These are phyloP conservation scores for Murraya koenigii DNA, from an alignment of 345 rosid species.

Conservation along the genomic window DNA sequence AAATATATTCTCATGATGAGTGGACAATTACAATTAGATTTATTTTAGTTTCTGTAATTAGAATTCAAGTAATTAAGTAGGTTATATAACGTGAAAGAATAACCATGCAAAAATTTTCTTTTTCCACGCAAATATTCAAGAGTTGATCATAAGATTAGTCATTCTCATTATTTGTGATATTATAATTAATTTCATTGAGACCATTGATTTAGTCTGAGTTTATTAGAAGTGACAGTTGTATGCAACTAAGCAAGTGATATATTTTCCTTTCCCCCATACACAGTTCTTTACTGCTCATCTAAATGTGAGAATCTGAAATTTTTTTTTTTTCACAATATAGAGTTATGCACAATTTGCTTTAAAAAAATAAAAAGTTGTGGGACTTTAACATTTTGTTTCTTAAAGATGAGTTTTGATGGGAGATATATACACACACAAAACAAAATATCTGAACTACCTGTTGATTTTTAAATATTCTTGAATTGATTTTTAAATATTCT, in stretches of 20 bases:
- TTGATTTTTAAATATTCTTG: background rate
- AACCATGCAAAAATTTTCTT: background rate
- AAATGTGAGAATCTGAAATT: background rate
- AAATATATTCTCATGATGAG: no score
- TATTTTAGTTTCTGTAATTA: background rate
- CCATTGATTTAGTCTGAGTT: background rate
- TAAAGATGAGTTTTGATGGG: background rate
- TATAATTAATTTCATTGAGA: no score
- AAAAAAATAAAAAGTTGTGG: background rate
- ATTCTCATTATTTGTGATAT: background rate
- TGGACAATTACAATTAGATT: no score
- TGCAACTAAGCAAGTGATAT: background rate
- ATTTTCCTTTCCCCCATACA: background rate
- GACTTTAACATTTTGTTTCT: background rate
- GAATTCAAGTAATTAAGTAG: background rate
- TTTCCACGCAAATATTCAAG: no score
- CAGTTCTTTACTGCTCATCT: slow-evolving; percentile 1
- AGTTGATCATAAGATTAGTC: no score
- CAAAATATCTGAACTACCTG: slow-evolving; percentile 6
- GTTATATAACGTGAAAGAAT: background rate
- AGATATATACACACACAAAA: background rate
- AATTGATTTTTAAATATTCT: no score
- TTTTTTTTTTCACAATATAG: background rate
- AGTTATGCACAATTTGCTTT: background rate
- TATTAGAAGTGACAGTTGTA: background rate